Evolutionary conservation across 169 alveolate species (phyloP).

Genomic region (Cardiosporidium cionae): DNA sequence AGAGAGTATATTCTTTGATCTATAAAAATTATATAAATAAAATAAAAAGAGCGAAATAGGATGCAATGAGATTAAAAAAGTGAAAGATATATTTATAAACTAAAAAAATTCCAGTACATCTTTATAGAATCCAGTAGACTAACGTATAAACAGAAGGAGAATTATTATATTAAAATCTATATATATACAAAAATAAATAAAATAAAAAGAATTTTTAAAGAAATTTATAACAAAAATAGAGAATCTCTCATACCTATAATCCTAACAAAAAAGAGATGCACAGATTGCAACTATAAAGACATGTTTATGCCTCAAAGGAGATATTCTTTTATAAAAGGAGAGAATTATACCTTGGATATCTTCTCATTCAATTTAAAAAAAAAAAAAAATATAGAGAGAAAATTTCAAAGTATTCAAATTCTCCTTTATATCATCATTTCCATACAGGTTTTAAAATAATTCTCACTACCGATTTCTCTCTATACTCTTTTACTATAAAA

Average conservation of each 20-base stretch:
- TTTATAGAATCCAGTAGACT: neutral
- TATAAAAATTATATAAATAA: neutral
- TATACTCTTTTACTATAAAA: too few species aligned
- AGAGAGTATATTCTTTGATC: constrained; percentile 14
- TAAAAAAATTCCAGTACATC: neutral
- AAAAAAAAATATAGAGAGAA: too few species aligned
- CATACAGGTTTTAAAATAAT: too few species aligned
- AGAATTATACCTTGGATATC: too few species aligned
- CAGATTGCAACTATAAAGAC: neutral
- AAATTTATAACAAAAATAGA: neutral
- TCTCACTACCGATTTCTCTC: too few species aligned
- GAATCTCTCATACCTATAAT: neutral
- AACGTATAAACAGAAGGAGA: neutral
- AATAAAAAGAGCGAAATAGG: neutral
- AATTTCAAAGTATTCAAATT: too few species aligned
- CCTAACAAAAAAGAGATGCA: neutral
- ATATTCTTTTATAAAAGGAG: neutral
- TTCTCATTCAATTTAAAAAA: too few species aligned
- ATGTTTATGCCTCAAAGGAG: neutral
- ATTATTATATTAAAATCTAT: neutral
- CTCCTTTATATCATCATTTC: too few species aligned
- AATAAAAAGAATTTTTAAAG: neutral
- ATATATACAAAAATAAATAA: neutral
- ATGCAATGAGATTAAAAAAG: neutral
- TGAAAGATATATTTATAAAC: neutral